A percentile compares a stretch with the other conserved stretches of the same genome.
Conservation (phyloP, 805 yeast species). For the Starmerella roubikii region DNA sequence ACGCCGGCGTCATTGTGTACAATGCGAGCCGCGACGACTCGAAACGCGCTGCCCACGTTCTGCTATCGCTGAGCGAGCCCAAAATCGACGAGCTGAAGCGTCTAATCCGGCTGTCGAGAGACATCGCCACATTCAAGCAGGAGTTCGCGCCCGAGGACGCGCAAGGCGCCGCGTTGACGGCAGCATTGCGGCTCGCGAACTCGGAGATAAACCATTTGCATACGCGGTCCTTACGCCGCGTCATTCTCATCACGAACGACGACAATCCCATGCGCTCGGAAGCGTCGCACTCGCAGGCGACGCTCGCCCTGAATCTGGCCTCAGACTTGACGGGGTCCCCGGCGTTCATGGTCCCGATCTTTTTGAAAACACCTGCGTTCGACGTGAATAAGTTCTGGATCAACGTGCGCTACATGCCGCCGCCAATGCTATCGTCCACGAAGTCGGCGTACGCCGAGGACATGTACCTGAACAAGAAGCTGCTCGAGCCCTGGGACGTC, state of each 20-base stretch:
- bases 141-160: slow-evolving; percentile 5
- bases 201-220: slow-evolving; percentile 12
- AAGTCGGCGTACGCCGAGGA: not conserved
- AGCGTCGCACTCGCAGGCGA: slow-evolving; percentile 16
- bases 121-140: not conserved
- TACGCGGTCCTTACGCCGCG: slow-evolving; percentile 9
- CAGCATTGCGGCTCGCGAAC: slow-evolving; percentile 8
- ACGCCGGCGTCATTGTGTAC: slow-evolving; percentile 56
- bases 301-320: slow-evolving; percentile 15
- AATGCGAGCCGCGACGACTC: slow-evolving; percentile 19
- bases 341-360: slow-evolving; percentile 16
- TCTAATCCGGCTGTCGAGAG: slow-evolving; percentile 11
- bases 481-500: slow-evolving; percentile 7
- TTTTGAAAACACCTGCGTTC: slow-evolving; percentile 10
- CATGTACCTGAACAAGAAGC: not conserved
- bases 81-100: slow-evolving; percentile 12
- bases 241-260: slow-evolving; percentile 16
- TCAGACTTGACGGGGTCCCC: slow-evolving; percentile 16
- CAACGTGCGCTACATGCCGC: slow-evolving; percentile 7
- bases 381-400: slow-evolving; percentile 17
- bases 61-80: slow-evolving; percentile 14
- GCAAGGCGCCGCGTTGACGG: slow-evolving; percentile 1
- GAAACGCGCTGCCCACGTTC: not conserved
- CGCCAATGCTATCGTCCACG: not conserved
- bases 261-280: slow-evolving; percentile 15